Conservation (phyloP, 495 filamentous ascomycete genomes). For the Cenococcum geophilum region DNA sequence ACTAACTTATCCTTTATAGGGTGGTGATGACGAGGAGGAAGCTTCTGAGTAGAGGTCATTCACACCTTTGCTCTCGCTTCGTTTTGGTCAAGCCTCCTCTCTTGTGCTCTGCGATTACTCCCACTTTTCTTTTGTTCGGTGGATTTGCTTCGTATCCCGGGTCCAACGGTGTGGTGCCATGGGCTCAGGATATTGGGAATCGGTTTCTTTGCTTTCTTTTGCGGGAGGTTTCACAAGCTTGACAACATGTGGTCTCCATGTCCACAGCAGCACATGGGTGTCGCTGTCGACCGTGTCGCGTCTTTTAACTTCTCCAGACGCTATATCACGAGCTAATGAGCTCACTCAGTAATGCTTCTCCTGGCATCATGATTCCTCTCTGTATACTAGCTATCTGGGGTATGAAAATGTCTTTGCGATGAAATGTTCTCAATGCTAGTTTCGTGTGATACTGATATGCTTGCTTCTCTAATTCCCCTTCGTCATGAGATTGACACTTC, state of each 20-base stretch:
- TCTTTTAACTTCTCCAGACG: background rate
- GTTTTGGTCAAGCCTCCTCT: constrained; percentile 5
- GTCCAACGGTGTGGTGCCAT: constrained; percentile 20
- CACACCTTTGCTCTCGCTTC: background rate
- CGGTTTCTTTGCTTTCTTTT: constrained; percentile 21
- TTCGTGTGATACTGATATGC: background rate
- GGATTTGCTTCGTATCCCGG: constrained; percentile 9
- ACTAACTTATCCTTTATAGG: constrained; percentile 11
- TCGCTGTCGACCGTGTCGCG: background rate
- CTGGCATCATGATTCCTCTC: constrained; percentile 4
- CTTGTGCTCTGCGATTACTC: background rate
- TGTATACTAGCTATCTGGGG: constrained; percentile 6
- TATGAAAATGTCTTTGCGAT: constrained; percentile 4
- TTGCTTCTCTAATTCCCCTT: too few relatives aligned
- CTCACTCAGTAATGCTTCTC: constrained; percentile 1
- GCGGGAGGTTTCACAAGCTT: background rate
- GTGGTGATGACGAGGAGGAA: constrained; percentile 29
- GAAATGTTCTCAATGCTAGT: background rate
- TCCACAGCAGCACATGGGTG: background rate
- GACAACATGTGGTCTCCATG: background rate
- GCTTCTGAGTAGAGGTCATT: constrained; percentile 24
- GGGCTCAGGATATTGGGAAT: constrained; percentile 16
- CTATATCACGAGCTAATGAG: background rate
- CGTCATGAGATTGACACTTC: too few relatives aligned
- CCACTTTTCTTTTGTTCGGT: constrained; percentile 6